These are phyloP conservation scores for Coemansia sp. DNA, from an alignment of 192 early-diverging fungal genomes.

Conservation along the genomic window DNA sequence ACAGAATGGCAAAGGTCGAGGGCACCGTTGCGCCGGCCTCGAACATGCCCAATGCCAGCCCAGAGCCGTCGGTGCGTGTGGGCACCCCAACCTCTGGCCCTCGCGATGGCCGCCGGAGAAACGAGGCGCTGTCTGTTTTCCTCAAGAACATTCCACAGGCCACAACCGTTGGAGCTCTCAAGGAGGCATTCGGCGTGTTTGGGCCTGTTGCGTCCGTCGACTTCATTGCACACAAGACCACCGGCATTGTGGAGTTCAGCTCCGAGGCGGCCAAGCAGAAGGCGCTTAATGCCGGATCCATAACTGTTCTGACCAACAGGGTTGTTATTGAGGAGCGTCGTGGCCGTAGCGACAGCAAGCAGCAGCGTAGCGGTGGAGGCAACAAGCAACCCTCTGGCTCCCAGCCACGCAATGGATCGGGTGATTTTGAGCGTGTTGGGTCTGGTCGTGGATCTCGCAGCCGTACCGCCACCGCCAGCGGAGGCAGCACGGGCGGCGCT, in stretches of 20 bases:
- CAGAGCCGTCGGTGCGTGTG: constrained; percentile 31
- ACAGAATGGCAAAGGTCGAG: constrained; percentile 54
- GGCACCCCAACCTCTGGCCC: constrained; percentile 42
- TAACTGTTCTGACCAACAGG: constrained; percentile 15
- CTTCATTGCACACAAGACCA: constrained; percentile 56
- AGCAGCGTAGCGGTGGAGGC: constrained; percentile 23
- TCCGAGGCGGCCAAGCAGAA: constrained; percentile 59
- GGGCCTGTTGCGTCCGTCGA: constrained; percentile 66
- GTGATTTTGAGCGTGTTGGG: constrained; percentile 50
- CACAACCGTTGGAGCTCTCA: constrained; percentile 55
- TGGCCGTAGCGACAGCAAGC: constrained; percentile 34
- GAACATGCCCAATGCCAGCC: constrained; percentile 18
- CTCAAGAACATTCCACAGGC: constrained; percentile 61
- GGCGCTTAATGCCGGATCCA: constrained; percentile 54
- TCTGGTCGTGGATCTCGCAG: constrained; percentile 47
- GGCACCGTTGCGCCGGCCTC: constrained; percentile 56
- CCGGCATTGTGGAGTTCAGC: constrained; percentile 72
- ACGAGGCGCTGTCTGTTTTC: constrained; percentile 64
- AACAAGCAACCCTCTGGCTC: constrained; percentile 24
- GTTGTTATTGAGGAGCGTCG: constrained; percentile 49
- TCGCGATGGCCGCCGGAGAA: constrained; percentile 38
- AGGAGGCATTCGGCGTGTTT: constrained; percentile 59
- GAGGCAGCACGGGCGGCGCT: constrained; percentile 13
- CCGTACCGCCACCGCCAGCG: constrained; percentile 26
- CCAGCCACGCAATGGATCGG: constrained; percentile 28